A percentile compares a stretch with the other conserved stretches of the same genome.
Conservation (phyloP, 208 protist genomes). For the Strigomonas oncopelti region DNA sequence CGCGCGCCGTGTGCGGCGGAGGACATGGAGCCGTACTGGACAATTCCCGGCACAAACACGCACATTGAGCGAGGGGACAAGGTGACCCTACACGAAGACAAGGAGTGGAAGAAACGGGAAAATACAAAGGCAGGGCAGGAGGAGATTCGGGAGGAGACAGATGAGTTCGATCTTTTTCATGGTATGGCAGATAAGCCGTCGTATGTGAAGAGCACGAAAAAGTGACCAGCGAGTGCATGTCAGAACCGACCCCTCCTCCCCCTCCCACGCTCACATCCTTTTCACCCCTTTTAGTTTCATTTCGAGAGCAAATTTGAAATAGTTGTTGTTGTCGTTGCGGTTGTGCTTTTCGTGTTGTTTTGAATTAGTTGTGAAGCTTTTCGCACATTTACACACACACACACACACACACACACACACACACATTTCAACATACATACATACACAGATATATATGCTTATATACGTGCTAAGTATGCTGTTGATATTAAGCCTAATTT, state of each 20-base stretch:
- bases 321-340: neutral
- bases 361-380: neutral
- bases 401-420: neutral
- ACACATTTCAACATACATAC: neutral
- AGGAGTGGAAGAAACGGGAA: constrained; percentile 12
- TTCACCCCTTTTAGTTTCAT: neutral
- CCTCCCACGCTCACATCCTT: no score
- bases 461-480: no score
- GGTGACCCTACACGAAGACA: constrained; percentile 36
- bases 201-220: constrained; percentile 23
- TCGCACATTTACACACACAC: neutral
- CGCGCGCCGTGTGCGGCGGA: constrained; percentile 54
- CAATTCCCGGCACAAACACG: constrained; percentile 81
- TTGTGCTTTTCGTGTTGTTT: neutral
- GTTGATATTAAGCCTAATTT: neutral
- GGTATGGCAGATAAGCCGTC: constrained; percentile 74
- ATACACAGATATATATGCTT: neutral
- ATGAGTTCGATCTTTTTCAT: constrained; percentile 84
- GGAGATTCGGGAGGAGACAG: constrained; percentile 61
- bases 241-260: no score
- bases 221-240: neutral
- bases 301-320: no score
- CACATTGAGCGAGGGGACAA: constrained; percentile 72
- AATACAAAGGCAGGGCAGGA: constrained; percentile 78
- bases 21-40: constrained; percentile 85